Evolutionary conservation across 2,329 filamentous ascomycete species (phyloP), one percentile per base, ranked within the genome.

Genomic region (Penicillium rolfsii): DNA sequence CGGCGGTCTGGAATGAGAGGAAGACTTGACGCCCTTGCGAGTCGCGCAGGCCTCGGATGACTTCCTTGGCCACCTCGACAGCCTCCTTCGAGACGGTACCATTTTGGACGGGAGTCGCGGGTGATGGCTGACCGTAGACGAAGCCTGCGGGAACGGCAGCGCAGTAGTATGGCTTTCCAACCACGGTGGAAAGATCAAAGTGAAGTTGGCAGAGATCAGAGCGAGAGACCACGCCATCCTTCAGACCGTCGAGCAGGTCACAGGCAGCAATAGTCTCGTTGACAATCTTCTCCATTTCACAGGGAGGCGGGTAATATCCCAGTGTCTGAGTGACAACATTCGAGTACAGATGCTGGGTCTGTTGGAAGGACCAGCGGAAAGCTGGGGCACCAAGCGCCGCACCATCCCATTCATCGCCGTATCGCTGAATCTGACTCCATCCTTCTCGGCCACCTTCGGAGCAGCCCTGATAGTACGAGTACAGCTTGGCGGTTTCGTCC

Each of bases 241-340:
- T 75, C 53, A 75, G 74, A 1, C 84, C 84, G 59, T 86, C 84
- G 6, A 86, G 71, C 5, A 77, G 70, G 62, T 86, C 84, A 58
- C 84, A 87, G 28, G 77, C 77, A 1, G 73, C 73, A 45, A 86
- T 83, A 0, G 83, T 85, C 53, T 76, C 71, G 66, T 84, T 85
- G 8, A 81, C 75, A 43, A 86, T 85, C 66, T 80, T 81, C 5
- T 77, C 74, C 14, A 85, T 66, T 53, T 83, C 82, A 81, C 63
- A 81, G 69, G 36, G 69, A 1, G 78, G 73, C 0, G 79, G 76
- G 57, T 73, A 77, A 59, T 81, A 80, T 45, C 68, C 73, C 46
- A 76, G 54, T 0, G 71, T 77, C 14, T 77, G 48, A 60, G 79
- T 74, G 4, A 80, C 71, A 1, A 76, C 70, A 33, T 70, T 72